These are phyloP conservation scores for Cercospora sp. DNA, from an alignment of 2,329 filamentous ascomycete genomes.

Conservation along the genomic window DNA sequence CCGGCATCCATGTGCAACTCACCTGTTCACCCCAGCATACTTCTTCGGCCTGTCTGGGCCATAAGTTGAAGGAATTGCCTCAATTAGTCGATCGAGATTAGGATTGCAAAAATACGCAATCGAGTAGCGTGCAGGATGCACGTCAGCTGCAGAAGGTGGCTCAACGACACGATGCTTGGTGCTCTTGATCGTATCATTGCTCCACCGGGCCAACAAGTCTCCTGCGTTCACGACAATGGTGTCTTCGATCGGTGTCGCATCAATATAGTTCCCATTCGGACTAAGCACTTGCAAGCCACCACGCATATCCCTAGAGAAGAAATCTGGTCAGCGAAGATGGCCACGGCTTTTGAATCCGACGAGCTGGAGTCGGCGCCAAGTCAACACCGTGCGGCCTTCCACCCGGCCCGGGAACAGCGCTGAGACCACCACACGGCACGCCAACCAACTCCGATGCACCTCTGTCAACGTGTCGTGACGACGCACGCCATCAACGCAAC, in stretches of 20 bases:
- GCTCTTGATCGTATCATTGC: slow-evolving; percentile 86
- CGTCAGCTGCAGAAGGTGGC: slow-evolving; percentile 61
- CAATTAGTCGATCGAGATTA: slow-evolving; percentile 72
- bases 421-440: not conserved
- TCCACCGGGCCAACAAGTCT: slow-evolving; percentile 75
- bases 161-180: slow-evolving; percentile 89
- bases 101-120: slow-evolving; percentile 94
- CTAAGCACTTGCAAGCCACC: slow-evolving; percentile 64
- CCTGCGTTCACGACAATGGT: slow-evolving; percentile 89
- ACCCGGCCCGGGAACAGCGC: not conserved
- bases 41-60: slow-evolving; percentile 66
- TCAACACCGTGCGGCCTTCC: not conserved
- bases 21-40: slow-evolving; percentile 68
- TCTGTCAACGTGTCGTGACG: slow-evolving; percentile 9
- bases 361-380: slow-evolving; percentile 3
- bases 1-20: slow-evolving; percentile 8
- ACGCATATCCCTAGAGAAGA: slow-evolving; percentile 48
- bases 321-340: slow-evolving; percentile 30
- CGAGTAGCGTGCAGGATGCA: slow-evolving; percentile 69
- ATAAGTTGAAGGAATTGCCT: slow-evolving; percentile 79
- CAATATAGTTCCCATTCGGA: slow-evolving; percentile 72
- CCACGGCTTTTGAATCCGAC: not conserved
- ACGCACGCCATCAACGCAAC: not conserved
- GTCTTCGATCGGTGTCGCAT: slow-evolving; percentile 77
- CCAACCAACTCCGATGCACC: not conserved